Percentiles rank a stretch among this genome's conserved stretches.
Evolutionary conservation across 495 filamentous ascomycete genomes (phyloP).

Genomic region (Aspergillus olivimuriae): DNA sequence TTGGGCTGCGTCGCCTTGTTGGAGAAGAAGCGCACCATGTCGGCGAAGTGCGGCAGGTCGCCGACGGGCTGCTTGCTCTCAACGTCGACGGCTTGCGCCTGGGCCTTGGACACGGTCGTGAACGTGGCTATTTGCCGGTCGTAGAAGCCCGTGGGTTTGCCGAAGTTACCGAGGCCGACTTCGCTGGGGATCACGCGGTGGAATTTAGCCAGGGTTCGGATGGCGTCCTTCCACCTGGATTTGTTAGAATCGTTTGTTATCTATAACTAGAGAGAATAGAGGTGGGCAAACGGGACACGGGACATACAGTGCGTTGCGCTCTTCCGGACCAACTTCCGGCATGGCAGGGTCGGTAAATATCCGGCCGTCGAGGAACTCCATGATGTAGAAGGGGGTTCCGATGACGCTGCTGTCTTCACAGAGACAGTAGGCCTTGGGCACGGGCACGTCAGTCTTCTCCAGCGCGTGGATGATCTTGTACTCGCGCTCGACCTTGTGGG

Average conservation of each 20-base stretch:
- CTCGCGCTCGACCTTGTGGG: conserved; percentile 93
- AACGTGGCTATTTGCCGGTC: conserved; percentile 81
- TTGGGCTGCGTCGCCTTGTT: conserved; percentile 57
- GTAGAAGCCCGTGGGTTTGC: conserved; percentile 74
- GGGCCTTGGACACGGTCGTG: conserved; percentile 65
- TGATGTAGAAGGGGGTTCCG: conserved; percentile 92
- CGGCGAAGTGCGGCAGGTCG: conserved; percentile 71
- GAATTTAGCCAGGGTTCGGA: conserved; percentile 77
- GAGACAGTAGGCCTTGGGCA: conserved; percentile 76
- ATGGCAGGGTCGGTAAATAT: conserved; percentile 86
- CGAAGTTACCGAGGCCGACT: conserved; percentile 65
- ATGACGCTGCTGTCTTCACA: conserved; percentile 75
- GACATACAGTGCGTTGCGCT: conserved; percentile 63
- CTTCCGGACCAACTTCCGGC: conserved; percentile 61
- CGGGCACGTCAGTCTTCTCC: conserved; percentile 71
- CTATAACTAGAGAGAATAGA: not conserved
- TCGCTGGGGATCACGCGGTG: conserved; percentile 64
- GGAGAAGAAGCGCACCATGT: conserved; percentile 75
- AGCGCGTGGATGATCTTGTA: conserved; percentile 85
- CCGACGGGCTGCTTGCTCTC: conserved; percentile 73
- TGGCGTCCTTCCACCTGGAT: conserved; percentile 71
- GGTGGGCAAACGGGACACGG: not conserved
- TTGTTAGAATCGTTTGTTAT: conserved; percentile 4
- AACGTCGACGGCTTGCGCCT: conserved; percentile 67
- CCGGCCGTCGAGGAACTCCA: conserved; percentile 87